Conservation (phyloP, 805 yeast genomes). For the Kuraishia piskuri region DNA sequence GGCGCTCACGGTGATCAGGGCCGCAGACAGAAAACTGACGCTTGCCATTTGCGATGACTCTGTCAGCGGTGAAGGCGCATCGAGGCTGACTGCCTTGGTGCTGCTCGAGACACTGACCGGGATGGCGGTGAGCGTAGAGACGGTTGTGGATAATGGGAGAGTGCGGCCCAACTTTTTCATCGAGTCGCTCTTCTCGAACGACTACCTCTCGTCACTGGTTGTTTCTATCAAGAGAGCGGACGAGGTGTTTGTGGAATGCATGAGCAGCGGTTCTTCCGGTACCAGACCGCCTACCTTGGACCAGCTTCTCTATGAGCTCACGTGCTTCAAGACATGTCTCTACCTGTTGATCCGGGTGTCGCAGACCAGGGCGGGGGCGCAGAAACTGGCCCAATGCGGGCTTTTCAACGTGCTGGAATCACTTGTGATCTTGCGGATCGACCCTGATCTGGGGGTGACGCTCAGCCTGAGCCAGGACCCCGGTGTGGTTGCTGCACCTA, state of each 20-base stretch:
- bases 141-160: slow-evolving; percentile 47
- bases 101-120: slow-evolving; percentile 41
- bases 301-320: slow-evolving; percentile 59
- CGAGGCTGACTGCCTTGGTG: slow-evolving; percentile 68
- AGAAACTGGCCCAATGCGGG: slow-evolving; percentile 64
- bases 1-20: slow-evolving; percentile 43
- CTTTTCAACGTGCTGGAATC: slow-evolving; percentile 53
- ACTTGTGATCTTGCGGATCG: slow-evolving; percentile 51
- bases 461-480: slow-evolving; percentile 30
- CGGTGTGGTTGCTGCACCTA: background rate
- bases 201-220: slow-evolving; percentile 56
- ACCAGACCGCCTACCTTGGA: slow-evolving; percentile 28
- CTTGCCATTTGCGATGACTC: slow-evolving; percentile 71
- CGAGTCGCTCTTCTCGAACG: slow-evolving; percentile 53
- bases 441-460: slow-evolving; percentile 73
- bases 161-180: slow-evolving; percentile 47
- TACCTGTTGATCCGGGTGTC: slow-evolving; percentile 68
- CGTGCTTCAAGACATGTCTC: slow-evolving; percentile 66
- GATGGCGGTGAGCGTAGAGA: slow-evolving; percentile 17
- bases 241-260: slow-evolving; percentile 38
- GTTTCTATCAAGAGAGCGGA: slow-evolving; percentile 65
- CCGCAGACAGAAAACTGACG: slow-evolving; percentile 52
- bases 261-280: slow-evolving; percentile 19
- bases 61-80: slow-evolving; percentile 66
- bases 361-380: slow-evolving; percentile 70